phyloP scores from a whole-genome alignment of 345 rosid genomes.

The Gossypium herbaceum region DNA sequence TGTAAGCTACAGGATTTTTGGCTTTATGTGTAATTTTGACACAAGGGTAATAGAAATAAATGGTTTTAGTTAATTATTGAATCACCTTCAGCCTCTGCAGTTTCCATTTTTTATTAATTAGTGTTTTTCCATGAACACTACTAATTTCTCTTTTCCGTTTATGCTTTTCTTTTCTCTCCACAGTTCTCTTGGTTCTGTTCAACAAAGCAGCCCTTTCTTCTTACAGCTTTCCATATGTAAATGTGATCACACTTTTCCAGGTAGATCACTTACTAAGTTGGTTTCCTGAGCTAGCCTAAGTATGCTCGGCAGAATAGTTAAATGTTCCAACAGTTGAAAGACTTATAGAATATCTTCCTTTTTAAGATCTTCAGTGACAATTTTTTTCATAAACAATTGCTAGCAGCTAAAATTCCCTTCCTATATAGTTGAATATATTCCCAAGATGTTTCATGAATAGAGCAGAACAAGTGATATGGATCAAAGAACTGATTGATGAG shows the following conservation, averaged over 20 bases:
- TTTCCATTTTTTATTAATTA: neutral
- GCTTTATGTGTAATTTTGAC: neutral
- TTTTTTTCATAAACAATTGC: neutral
- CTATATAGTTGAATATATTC: neutral
- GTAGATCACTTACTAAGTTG: conserved; percentile 27
- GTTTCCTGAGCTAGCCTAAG: neutral
- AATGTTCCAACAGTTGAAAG: neutral
- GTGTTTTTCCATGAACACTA: neutral
- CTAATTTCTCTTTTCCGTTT: neutral
- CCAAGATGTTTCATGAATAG: neutral
- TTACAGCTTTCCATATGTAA: conserved; percentile 53
- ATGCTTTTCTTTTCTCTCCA: conserved; percentile 20
- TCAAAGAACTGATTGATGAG: neutral
- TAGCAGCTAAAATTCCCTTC: neutral
- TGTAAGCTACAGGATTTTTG: neutral
- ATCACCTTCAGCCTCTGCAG: neutral
- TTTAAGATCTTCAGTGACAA: neutral
- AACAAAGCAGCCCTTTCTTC: conserved; percentile 77
- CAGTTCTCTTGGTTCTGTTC: conserved; percentile 73
- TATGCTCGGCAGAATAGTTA: conserved; percentile 4
- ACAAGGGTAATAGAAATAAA: neutral
- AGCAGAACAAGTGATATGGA: neutral
- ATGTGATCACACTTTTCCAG: conserved; percentile 69
- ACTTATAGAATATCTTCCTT: neutral
- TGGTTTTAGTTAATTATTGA: neutral